Percentiles rank a stretch among this genome's conserved stretches.
Conservation (phyloP, 441 rosid genomes). For the Euphorbia schlechtendalii region DNA sequence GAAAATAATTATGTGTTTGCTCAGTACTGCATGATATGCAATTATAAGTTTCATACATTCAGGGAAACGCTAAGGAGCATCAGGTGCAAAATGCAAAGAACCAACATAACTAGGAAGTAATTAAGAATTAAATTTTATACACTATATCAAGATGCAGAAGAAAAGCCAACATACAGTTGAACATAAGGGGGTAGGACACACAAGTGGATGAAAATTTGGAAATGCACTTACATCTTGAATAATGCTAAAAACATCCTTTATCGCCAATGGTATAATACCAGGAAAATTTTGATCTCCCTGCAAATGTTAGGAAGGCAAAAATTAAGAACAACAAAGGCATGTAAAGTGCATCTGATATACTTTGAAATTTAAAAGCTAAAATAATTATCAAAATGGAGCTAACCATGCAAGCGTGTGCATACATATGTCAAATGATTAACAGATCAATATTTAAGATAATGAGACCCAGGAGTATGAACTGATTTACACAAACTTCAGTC, state of each 20-base stretch:
- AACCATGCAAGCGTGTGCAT: background rate
- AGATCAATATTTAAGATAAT: too few species aligned
- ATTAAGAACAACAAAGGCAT: slow-evolving; percentile 8
- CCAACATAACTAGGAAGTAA: background rate
- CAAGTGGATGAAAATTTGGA: background rate
- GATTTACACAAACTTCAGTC: background rate
- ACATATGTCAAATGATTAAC: background rate
- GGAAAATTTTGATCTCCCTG: slow-evolving; percentile 98
- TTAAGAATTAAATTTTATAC: background rate
- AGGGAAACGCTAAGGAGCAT: background rate
- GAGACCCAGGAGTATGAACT: background rate
- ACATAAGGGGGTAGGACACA: background rate
- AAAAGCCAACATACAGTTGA: background rate
- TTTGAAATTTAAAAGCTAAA: background rate
- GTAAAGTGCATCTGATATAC: background rate
- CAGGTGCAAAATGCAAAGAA: background rate
- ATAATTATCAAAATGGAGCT: too few species aligned
- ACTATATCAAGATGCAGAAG: background rate
- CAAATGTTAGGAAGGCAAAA: slow-evolving; percentile 20
- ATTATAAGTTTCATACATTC: background rate
- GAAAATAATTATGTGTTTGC: too few species aligned
- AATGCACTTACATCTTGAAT: slow-evolving; percentile 85
- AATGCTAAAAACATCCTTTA: slow-evolving; percentile 94
- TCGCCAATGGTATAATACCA: slow-evolving; percentile 95
- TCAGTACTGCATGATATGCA: too few species aligned